Evolutionary conservation across 192 early-diverging fungal species (phyloP), one percentile per base, ranked within the genome.

Genomic region (Rhizophagus clarus): DNA sequence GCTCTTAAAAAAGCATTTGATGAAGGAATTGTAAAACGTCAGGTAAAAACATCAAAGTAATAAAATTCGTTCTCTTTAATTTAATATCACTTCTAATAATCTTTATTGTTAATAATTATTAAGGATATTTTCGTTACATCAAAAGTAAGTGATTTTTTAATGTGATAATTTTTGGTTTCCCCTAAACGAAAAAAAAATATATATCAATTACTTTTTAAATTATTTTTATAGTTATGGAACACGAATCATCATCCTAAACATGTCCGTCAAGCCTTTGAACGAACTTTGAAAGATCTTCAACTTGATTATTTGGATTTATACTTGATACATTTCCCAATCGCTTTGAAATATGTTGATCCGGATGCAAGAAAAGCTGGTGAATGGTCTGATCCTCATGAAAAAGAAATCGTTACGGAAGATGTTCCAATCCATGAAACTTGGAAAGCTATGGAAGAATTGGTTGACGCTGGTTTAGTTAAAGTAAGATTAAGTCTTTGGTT

Each of bases 361-460:
- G 81, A 82, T n/a, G 73, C 68, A 15, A 74, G 76, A 7, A 86
- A 90, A 73, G 86, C 89, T 76, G 84, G 84, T 40, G 87, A 82
- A 64, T 88, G 88, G 88, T 82, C 2, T 56, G 28, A 72, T 47
- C 34, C 34, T 34, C 37, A 71, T 28, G 0, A 74, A 45, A 84
- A 82, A 40, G 83, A 84, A 34, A 80, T 81, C 56, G 68, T 81
- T 31, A 82, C 77, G 61, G 85, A 89, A 49, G 74, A 80, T 60
- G 84, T 90, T 61, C 83, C 89, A 67, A 79, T 91, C 45, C 82
- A 88, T 28, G 88, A 92, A 72, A 90, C 89, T 12, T 95, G 93
- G 93, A 74, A 83, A 70, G 92, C 86, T 20, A 90, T 96, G 90
- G 95, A 95, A 85, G 84, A 85, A 40, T 79, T 95, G 29, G 90